Base-by-base conservation (phyloP, 768 basidiomycete species). In the Fistulinella prunicolor region DNA sequence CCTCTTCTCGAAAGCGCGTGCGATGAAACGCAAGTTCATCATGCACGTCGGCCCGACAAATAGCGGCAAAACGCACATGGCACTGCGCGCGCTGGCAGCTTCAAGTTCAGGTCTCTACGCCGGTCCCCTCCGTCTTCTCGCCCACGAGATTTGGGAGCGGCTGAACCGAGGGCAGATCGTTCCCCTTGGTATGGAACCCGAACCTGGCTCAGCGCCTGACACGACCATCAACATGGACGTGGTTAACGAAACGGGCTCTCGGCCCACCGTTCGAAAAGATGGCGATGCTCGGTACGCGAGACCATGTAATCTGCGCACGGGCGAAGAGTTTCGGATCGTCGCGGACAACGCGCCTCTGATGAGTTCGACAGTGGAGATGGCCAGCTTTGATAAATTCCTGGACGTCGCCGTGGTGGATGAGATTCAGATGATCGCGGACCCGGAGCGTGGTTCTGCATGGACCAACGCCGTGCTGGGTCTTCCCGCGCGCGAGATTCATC, bases 21-120 rank as follows among this genome's bases (percentile, higher is more conserved):
- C 65, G 10, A 70, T 83, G 53, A 76, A 74, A 16, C 79, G 94
- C 17, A 89, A 85, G 56, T 73, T 98, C 57, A 86, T 94, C 64
- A 85, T 98, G 75, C 95, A 99, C 59, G 92, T 99, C 34, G 96
- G 95, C 0, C 96, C 96, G 0, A 98, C 96, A 20, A 99, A 98
- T 67, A 91, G 89, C 53, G 96, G 95, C 24, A 99, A 99, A 72
- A 99, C 95, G 0, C 85, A 98, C 61, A 84, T 88, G 60, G 96
- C 95, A 0, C 72, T 99, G 9, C 84, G 90, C 37, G 91, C 94
- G 0, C 78, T 99, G 2, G 89, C 92, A 0, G 80, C 82, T 4
- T 82, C 94, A 0, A 59, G 63, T 1, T 70, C 72, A 0, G 96
- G 94, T 6, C 76, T 87, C 3, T 98, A 97, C 57, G 92, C 91